Evolutionary conservation across 768 basidiomycete genomes (phyloP).

Genomic region (Phanerochaete carnosa): DNA sequence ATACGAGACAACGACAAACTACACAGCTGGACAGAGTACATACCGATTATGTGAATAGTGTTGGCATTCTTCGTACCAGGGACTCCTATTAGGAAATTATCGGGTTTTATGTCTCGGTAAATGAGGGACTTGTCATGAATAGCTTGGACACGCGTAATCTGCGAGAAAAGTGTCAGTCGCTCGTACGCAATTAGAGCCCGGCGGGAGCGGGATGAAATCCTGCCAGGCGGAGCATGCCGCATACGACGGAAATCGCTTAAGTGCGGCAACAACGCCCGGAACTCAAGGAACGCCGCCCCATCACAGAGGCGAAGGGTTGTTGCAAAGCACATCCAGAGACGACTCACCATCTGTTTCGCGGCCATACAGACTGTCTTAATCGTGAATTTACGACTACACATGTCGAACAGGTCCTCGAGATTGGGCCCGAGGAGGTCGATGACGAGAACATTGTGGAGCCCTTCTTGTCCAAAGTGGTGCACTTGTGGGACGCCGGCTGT

Average conservation of each 20-base stretch:
- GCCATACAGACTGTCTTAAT: constrained; percentile 99
- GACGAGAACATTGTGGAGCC: constrained; percentile 92
- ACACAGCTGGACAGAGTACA: constrained; percentile 24
- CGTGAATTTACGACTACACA: constrained; percentile 97
- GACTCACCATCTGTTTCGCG: constrained; percentile 94
- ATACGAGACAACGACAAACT: background rate
- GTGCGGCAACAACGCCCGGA: background rate
- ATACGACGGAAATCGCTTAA: background rate
- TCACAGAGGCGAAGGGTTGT: background rate
- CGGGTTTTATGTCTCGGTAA: constrained; percentile 98
- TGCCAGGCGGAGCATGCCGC: background rate
- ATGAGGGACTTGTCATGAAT: constrained; percentile 99
- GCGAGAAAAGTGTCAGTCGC: constrained; percentile 12
- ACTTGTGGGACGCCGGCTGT: constrained; percentile 96
- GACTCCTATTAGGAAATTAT: constrained; percentile 97
- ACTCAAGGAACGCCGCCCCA: background rate
- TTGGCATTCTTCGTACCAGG: constrained; percentile 90
- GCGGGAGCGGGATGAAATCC: background rate
- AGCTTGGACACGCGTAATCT: constrained; percentile 95
- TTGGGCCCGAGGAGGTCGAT: constrained; percentile 97
- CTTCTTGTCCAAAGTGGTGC: constrained; percentile 98
- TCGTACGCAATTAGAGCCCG: background rate
- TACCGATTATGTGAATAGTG: constrained; percentile 82
- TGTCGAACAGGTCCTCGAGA: constrained; percentile 96
- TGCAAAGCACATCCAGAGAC: background rate